Evolutionary conservation across 2,329 filamentous ascomycete genomes (phyloP), one percentile per base, ranked within the genome.

Genomic region (Salinomyces thailandicus): DNA sequence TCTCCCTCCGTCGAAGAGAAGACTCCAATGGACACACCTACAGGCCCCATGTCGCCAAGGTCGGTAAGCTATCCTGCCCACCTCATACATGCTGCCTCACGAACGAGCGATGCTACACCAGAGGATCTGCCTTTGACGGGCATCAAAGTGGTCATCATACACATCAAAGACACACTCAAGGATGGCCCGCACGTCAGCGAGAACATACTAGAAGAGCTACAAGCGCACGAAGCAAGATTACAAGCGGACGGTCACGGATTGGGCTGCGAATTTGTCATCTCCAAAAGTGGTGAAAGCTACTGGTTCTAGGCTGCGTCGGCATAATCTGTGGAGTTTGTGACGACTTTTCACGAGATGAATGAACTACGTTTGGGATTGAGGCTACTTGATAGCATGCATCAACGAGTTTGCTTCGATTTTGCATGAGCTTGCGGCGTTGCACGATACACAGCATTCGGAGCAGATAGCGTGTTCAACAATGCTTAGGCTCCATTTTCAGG

Each of bases 81-180:
- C 29, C 19, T 32, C 19, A 8, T 28, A 24, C 33, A 24, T 28
- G 18, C 26, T 8, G 16, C 30, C 26, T 31, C 35, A 14, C 14
- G 17, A n/a, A 24, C 27, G 15, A 29, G 26, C 16, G 24, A 16
- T 22, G 44, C 32, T 32, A 22, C 12, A 29, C 20, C 8, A 3
- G 17, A 12, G 8, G 39, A 45, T 39, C 54, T 53, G 33, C 77
- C 78, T 5, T 67, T 98, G 4, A 66, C 69, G 35, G 86, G 85
- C 0, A 57, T 96, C 18, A 81, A 77, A 44, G 68, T 98, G 1
- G 78, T 95, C 33, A 76, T 96, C 37, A 96, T 96, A 24, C 91
- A 98, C 55, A 75, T 96, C 53, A 98, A 98, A 58, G 89, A 96
- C 46, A 80, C 73, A 15, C 64, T 95, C 37, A 67, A 70, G 6